A percentile compares a stretch with the other conserved stretches of the same genome.
phyloP scores from a whole-genome alignment of 164 flowering plant species.

The Hamamelis virginiana region DNA sequence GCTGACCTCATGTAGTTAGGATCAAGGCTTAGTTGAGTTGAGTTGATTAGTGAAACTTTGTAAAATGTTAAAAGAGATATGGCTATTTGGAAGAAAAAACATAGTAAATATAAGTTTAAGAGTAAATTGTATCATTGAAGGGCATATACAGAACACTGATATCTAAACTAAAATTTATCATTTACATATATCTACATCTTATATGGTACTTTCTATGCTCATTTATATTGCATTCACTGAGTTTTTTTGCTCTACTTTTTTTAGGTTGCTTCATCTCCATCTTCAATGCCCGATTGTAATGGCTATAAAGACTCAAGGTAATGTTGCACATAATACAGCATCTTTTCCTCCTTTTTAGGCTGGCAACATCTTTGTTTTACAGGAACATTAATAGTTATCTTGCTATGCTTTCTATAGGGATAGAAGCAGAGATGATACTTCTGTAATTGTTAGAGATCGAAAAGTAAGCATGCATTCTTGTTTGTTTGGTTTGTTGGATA shows the following conservation, averaged over 20 bases:
- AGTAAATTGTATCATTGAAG: no score
- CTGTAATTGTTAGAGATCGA: conserved; percentile 43
- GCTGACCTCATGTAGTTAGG: no score
- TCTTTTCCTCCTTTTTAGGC: neutral
- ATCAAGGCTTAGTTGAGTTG: no score
- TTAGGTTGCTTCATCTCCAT: conserved; percentile 42
- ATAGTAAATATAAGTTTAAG: no score
- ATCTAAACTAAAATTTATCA: no score
- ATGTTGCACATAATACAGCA: neutral
- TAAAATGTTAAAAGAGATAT: no score
- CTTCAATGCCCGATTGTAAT: conserved; percentile 37
- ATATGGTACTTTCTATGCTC: no score
- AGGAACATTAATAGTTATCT: neutral
- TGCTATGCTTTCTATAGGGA: conserved; percentile 38
- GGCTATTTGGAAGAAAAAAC: no score
- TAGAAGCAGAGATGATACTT: conserved; percentile 46
- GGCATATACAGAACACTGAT: no score
- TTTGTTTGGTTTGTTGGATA: conserved; percentile 5
- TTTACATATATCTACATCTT: no score
- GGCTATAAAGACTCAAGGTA: conserved; percentile 51
- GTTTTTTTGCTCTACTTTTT: conserved; percentile 1
- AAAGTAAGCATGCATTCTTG: conserved; percentile 46
- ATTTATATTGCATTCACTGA: neutral
- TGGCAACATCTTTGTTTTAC: neutral
- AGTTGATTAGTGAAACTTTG: no score